Base-by-base conservation (phyloP, 805 yeast species). In the Lipomyces sp. region DNA sequence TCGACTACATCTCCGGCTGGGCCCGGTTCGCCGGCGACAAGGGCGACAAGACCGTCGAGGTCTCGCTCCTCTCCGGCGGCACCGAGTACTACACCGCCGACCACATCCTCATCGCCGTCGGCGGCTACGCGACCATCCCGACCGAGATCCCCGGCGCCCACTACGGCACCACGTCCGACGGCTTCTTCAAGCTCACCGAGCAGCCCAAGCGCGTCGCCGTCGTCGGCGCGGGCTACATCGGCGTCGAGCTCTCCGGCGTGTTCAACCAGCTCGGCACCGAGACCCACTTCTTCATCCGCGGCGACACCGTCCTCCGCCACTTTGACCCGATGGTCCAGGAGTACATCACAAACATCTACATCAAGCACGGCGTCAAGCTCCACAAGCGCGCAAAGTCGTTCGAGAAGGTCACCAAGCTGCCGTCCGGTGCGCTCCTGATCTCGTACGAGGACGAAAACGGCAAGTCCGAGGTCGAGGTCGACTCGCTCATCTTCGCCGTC, bases 161-260 rank as follows among this genome's bases (percentile, higher is more conserved):
- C 64, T 74, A 76, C 52, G 97, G 96, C 52, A 83, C 81, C 54
- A 81, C 84, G 46, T 87, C 96, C 19, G 95, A 93, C 68, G 96
- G 96, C 0, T 93, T 93, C 68, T 93, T 93, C 65, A 79, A 78
- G 57, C 74, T 93, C 59, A 83, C 78, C 53, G 65, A 71, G 43
- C 97, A 90, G 71, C 98, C 99, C 45, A 83, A 88, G 70, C 77
- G 82, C 43, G 98, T 91, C 26, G 98, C 95, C 1, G 77, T 93
- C 55, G 96, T 93, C 11, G 99, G 99, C 62, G 96, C 96, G 34
- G 99, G 99, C 39, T 93, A 93, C 72, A 93, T 93, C 67, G 98
- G 96, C 51, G 84, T 89, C 42, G 99, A 93, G 73, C 78, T 93
- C 45, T 85, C 97, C 5, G 98, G 98, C 57, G 89, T 93, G 39